These are phyloP conservation scores for Nidula niveotomentosa DNA, from an alignment of 1,284 basidiomycete genomes.

Conservation along the genomic window DNA sequence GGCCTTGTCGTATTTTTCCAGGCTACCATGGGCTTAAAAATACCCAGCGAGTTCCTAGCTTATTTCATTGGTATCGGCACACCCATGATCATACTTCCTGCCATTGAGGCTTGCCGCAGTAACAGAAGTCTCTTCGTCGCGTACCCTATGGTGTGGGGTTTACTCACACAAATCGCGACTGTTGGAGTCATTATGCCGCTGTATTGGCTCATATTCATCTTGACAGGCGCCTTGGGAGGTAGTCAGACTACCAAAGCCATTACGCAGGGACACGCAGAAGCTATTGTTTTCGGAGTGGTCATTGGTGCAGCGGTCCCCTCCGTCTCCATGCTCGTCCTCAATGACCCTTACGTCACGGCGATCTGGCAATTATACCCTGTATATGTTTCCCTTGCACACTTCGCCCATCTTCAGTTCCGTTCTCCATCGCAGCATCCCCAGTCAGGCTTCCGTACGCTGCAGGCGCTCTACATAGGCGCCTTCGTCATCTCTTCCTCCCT, in stretches of 20 bases:
- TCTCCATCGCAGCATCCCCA: conserved; percentile 16
- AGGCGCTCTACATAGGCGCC: conserved; percentile 23
- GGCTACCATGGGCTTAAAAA: conserved; percentile 21
- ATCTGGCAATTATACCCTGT: conserved; percentile 42
- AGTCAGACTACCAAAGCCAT: conserved; percentile 12
- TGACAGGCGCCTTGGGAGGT: conserved; percentile 18
- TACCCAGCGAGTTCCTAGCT: conserved; percentile 22
- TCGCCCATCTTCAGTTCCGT: conserved; percentile 20
- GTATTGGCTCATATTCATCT: conserved; percentile 33
- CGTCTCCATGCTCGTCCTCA: conserved; percentile 24
- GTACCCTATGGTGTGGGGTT: conserved; percentile 18
- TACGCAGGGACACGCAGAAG: conserved; percentile 33
- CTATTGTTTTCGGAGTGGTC: conserved; percentile 33
- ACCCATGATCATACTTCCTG: conserved; percentile 20
- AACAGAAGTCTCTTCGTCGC: conserved; percentile 12
- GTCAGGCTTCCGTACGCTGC: conserved; percentile 31
- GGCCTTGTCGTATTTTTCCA: conserved; percentile 39
- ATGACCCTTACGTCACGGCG: conserved; percentile 27
- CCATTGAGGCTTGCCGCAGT: conserved; percentile 22
- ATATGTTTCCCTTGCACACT: conserved; percentile 24
- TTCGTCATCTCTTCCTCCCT: conserved; percentile 31
- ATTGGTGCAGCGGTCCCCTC: conserved; percentile 34
- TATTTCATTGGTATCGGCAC: conserved; percentile 23
- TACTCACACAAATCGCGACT: conserved; percentile 23
- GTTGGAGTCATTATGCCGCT: conserved; percentile 32